phyloP scores from a whole-genome alignment of 179 eudicot genomes.

The Vitellaria paradoxa region DNA sequence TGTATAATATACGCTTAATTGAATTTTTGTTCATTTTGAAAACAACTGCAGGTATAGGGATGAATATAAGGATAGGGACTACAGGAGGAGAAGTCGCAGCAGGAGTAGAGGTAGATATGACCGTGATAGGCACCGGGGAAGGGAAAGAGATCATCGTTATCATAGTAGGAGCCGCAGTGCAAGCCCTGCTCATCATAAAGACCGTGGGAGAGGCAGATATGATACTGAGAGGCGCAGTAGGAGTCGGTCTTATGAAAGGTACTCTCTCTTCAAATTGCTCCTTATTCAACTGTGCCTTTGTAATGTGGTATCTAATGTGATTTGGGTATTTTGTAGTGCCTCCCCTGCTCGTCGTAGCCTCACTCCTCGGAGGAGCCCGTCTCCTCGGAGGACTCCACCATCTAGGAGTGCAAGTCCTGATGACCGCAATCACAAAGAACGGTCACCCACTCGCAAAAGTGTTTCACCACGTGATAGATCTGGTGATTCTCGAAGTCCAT shows the following conservation, averaged over 20 bases:
- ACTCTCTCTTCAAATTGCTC: background rate
- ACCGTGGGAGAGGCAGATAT: conserved; percentile 64
- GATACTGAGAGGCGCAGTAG: conserved; percentile 73
- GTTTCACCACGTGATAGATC: conserved; percentile 54
- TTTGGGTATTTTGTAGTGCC: conserved; percentile 34
- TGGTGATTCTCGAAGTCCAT: conserved; percentile 70
- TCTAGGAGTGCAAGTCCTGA: conserved; percentile 61
- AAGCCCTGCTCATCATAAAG: conserved; percentile 69
- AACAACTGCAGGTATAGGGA: conserved; percentile 46
- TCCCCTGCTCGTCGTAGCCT: conserved; percentile 65
- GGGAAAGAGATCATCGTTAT: conserved; percentile 54
- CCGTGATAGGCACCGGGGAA: conserved; percentile 47
- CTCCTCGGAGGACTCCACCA: conserved; percentile 45
- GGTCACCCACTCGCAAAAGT: conserved; percentile 55
- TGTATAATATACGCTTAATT: too few species aligned
- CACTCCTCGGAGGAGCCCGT: conserved; percentile 74
- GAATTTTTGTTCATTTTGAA: background rate
- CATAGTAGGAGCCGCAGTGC: conserved; percentile 77
- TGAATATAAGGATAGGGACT: conserved; percentile 58
- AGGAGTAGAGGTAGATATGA: conserved; percentile 73
- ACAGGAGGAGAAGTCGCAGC: conserved; percentile 69
- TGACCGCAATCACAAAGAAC: conserved; percentile 36
- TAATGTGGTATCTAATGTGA: background rate
- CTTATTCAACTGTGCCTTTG: background rate
- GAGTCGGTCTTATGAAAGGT: conserved; percentile 85